Percentiles rank a stretch among this genome's conserved stretches.
Conservation (phyloP, 768 basidiomycete species). For the Candolleomyces eurysporus region DNA sequence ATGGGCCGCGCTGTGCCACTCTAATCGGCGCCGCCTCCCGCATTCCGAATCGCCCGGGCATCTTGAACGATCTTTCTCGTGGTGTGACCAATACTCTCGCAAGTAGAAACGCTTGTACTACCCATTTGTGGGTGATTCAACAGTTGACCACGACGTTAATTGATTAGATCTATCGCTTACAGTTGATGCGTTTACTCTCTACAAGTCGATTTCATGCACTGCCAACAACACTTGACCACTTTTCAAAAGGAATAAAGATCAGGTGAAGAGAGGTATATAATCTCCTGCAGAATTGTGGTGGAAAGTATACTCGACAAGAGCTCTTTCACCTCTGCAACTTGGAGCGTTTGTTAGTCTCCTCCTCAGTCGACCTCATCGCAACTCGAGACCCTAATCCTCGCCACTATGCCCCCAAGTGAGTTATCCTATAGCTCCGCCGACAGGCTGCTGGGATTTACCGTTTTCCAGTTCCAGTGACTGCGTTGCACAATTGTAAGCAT, state of each 20-base stretch:
- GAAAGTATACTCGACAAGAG: too few species aligned
- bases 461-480: conserved; percentile 26
- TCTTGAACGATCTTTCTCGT: too few species aligned
- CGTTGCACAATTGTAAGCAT: conserved; percentile 46
- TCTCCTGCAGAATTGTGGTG: background rate
- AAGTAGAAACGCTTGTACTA: too few species aligned
- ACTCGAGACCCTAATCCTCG: background rate
- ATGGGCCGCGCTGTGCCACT: too few species aligned
- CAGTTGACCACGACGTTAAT: background rate
- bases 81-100: too few species aligned
- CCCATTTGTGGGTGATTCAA: background rate
- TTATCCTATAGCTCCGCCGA: background rate
- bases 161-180: background rate
- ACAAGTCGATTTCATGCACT: background rate
- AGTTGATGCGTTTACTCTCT: background rate
- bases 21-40: too few species aligned
- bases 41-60: too few species aligned
- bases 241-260: background rate
- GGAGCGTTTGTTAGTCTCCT: background rate
- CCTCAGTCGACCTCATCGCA: too few species aligned
- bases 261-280: conserved; percentile 2
- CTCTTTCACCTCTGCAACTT: too few species aligned
- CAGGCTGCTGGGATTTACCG: conserved; percentile 1
- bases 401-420: conserved; percentile 19
- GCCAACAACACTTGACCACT: background rate